These are phyloP conservation scores for Wallacemonas rigidus DNA, from an alignment of 208 protist genomes.

Conservation along the genomic window DNA sequence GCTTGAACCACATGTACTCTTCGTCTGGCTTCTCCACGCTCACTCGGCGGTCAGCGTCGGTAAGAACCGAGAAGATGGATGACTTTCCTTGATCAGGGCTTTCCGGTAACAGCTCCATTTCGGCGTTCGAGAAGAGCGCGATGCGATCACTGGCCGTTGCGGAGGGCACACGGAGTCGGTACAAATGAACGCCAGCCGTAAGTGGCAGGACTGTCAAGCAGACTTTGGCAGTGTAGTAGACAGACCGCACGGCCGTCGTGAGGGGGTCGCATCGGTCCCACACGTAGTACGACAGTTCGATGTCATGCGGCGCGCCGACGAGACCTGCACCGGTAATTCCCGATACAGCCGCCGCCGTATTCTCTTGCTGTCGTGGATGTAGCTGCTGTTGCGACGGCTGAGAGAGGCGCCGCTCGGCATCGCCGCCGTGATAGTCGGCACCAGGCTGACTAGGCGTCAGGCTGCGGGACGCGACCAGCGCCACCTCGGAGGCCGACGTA, in stretches of 20 bases:
- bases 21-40: slow-evolving; percentile 37
- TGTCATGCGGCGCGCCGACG: not conserved
- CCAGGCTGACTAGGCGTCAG: not conserved
- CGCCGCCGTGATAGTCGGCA: not conserved
- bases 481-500: slow-evolving; percentile 26
- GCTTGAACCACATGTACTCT: slow-evolving; percentile 85
- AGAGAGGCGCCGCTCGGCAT: not conserved
- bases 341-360: not conserved
- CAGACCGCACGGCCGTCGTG: slow-evolving; percentile 33
- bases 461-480: slow-evolving; percentile 21
- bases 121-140: slow-evolving; percentile 48
- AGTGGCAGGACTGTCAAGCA: slow-evolving; percentile 40
- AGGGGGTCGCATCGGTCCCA: slow-evolving; percentile 74
- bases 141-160: slow-evolving; percentile 47
- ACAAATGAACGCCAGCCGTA: slow-evolving; percentile 55
- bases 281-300: slow-evolving; percentile 59
- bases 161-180: slow-evolving; percentile 55
- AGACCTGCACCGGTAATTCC: not conserved
- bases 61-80: slow-evolving; percentile 41
- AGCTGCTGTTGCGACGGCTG: not conserved
- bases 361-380: not conserved
- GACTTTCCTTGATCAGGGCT: slow-evolving; percentile 34
- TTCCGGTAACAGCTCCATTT: slow-evolving; percentile 41
- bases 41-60: slow-evolving; percentile 64
- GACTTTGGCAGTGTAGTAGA: slow-evolving; percentile 48